Percentiles rank a stretch among this genome's conserved stretches.
These are phyloP conservation scores for Talaromyces sp. DNA, from an alignment of 2,329 filamentous ascomycete species.

Conservation along the genomic window DNA sequence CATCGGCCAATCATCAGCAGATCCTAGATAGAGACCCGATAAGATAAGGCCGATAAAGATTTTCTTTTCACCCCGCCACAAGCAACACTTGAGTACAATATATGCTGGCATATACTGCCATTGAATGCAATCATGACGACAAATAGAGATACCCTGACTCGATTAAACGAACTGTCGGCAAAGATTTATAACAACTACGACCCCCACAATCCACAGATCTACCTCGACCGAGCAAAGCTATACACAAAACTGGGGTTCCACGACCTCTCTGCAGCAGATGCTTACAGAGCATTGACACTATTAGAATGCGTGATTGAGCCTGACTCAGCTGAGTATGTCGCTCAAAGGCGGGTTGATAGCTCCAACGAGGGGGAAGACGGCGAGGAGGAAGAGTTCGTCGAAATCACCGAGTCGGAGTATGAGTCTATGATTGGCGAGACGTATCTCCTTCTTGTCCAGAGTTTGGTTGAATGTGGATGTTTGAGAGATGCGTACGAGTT, in stretches of 20 bases:
- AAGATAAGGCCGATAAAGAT: slow-evolving; percentile 11
- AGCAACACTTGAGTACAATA: background rate
- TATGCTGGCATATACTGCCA: background rate
- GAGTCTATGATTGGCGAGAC: slow-evolving; percentile 37
- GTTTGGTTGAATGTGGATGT: slow-evolving; percentile 40
- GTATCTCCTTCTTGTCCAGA: slow-evolving; percentile 39
- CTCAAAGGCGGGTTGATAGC: slow-evolving; percentile 45
- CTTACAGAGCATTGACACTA: slow-evolving; percentile 84
- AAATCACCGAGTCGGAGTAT: slow-evolving; percentile 36
- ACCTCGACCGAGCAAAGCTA: slow-evolving; percentile 60
- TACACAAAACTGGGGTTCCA: slow-evolving; percentile 78
- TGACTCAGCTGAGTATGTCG: slow-evolving; percentile 79
- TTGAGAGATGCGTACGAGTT: slow-evolving; percentile 44
- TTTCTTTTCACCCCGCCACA: background rate
- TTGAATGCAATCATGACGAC: slow-evolving; percentile 3
- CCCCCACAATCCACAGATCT: slow-evolving; percentile 43
- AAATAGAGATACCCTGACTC: background rate
- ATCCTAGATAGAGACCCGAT: background rate
- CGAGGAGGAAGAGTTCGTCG: slow-evolving; percentile 27
- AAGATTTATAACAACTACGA: slow-evolving; percentile 25
- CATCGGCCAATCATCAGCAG: background rate
- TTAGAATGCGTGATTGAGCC: slow-evolving; percentile 72
- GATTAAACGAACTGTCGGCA: background rate
- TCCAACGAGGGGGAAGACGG: slow-evolving; percentile 25
- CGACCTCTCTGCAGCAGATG: slow-evolving; percentile 84